A percentile compares a stretch with the other conserved stretches of the same genome.
phyloP scores from a whole-genome alignment of 2,329 filamentous ascomycete species.

The Sclerotinia glacialis region DNA sequence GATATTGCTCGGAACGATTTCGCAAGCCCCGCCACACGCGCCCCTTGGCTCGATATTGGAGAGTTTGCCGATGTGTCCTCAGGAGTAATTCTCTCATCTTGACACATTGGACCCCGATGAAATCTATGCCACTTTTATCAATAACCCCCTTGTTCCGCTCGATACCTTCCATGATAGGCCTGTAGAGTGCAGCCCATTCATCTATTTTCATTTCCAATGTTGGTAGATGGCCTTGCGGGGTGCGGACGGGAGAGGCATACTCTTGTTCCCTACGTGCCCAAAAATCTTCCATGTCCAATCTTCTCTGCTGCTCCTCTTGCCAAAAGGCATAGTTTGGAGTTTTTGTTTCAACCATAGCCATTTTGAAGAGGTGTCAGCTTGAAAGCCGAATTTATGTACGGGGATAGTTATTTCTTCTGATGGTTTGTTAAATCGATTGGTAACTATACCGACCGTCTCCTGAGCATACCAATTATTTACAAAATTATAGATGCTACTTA shows the following conservation, averaged over 20 bases:
- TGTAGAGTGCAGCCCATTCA: background rate
- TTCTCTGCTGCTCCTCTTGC: background rate
- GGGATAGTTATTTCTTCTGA: background rate
- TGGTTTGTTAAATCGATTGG: background rate
- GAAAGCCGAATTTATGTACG: background rate
- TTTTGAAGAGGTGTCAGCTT: background rate
- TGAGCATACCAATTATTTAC: background rate
- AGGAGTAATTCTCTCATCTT: background rate
- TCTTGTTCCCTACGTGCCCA: background rate
- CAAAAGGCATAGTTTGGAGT: background rate
- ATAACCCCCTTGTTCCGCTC: background rate
- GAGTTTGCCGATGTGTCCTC: background rate
- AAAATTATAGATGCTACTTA: slow-evolving; percentile 10
- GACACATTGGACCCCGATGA: background rate
- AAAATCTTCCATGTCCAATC: background rate
- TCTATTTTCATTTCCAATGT: background rate
- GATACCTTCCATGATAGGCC: background rate
- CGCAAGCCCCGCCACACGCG: slow-evolving; percentile 22
- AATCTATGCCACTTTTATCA: background rate
- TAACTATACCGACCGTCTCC: background rate
- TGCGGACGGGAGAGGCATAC: no score
- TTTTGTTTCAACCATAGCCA: background rate
- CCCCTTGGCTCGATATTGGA: slow-evolving; percentile 29
- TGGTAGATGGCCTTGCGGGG: background rate
- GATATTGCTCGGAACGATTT: slow-evolving; percentile 13